Percentiles rank a stretch among this genome's conserved stretches.
Evolutionary conservation across 441 rosid genomes (phyloP).

Genomic region (Hura crepitans): DNA sequence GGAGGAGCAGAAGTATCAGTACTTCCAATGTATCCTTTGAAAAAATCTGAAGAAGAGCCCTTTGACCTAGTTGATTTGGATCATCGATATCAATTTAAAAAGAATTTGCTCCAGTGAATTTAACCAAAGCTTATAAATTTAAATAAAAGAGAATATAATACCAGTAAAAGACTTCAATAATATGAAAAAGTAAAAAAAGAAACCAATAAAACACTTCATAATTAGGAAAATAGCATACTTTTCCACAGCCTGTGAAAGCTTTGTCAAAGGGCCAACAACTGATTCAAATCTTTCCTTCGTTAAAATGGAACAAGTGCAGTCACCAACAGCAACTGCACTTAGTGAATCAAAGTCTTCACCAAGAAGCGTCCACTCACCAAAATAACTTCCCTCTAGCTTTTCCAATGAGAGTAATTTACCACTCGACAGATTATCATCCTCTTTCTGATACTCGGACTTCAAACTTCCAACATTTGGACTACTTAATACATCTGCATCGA

Average conservation of each 20-base stretch:
- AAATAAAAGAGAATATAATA: background rate
- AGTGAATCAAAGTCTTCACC: slow-evolving; percentile 65
- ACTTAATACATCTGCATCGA: slow-evolving; percentile 51
- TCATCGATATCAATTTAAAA: too few relatives aligned
- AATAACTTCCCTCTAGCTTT: slow-evolving; percentile 86
- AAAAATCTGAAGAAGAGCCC: slow-evolving; percentile 42
- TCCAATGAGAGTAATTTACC: slow-evolving; percentile 50
- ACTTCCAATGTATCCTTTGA: slow-evolving; percentile 45
- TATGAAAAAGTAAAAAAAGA: too few relatives aligned
- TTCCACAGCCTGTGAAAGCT: slow-evolving; percentile 55
- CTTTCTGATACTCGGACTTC: slow-evolving; percentile 40
- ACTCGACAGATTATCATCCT: slow-evolving; percentile 33
- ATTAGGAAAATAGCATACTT: slow-evolving; percentile 45
- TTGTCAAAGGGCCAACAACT: slow-evolving; percentile 74
- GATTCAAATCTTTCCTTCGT: slow-evolving; percentile 83
- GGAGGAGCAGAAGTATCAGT: slow-evolving; percentile 43
- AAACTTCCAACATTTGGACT: slow-evolving; percentile 68
- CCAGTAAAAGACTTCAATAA: too few relatives aligned
- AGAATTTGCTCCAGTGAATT: slow-evolving; percentile 6
- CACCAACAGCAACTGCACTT: slow-evolving; percentile 80
- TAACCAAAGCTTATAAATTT: background rate
- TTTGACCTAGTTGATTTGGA: too few relatives aligned
- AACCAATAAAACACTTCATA: slow-evolving; percentile 1
- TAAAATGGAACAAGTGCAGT: slow-evolving; percentile 73
- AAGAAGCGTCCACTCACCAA: slow-evolving; percentile 96